Evolutionary conservation across 1,284 basidiomycete genomes (phyloP).

Genomic region (Moesziomyces aphidis): DNA sequence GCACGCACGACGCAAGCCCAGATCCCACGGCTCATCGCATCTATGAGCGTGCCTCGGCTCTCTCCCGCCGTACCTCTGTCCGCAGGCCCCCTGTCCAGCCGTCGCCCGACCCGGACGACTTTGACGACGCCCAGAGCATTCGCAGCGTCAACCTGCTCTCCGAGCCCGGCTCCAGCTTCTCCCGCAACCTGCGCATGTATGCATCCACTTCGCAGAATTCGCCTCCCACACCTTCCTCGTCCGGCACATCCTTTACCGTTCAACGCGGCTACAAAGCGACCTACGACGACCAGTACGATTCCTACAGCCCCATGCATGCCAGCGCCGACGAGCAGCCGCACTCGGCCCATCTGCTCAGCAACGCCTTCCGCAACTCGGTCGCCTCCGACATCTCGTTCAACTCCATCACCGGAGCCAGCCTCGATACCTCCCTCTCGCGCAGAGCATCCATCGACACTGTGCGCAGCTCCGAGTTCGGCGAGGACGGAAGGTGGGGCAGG

Average conservation of each 20-base stretch:
- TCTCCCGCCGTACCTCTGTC: constrained; percentile 43
- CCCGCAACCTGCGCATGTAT: constrained; percentile 4
- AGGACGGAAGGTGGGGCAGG: constrained; percentile 55
- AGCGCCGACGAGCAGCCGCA: constrained; percentile 22
- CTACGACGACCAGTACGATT: constrained; percentile 20
- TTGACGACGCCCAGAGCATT: constrained; percentile 43
- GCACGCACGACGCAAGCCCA: neutral
- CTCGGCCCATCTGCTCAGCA: constrained; percentile 35
- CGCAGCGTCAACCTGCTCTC: constrained; percentile 49
- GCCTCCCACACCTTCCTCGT: constrained; percentile 11
- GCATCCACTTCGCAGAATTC: constrained; percentile 5
- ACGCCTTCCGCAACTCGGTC: constrained; percentile 54
- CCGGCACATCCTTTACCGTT: constrained; percentile 19
- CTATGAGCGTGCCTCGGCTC: constrained; percentile 43
- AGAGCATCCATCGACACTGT: constrained; percentile 58
- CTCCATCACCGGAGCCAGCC: constrained; percentile 41
- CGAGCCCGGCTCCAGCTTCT: constrained; percentile 23
- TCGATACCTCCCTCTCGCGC: constrained; percentile 17
- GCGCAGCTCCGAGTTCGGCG: constrained; percentile 59
- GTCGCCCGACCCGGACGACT: constrained; percentile 44
- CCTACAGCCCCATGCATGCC: constrained; percentile 12
- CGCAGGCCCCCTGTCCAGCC: constrained; percentile 35
- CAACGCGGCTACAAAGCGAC: constrained; percentile 37
- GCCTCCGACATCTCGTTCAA: constrained; percentile 57
- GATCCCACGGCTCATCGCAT: constrained; percentile 14